Percentiles rank a stretch among this genome's conserved stretches.
These are phyloP conservation scores for Talaromyces marneffei DNA, from an alignment of 2,329 filamentous ascomycete species.

Conservation along the genomic window DNA sequence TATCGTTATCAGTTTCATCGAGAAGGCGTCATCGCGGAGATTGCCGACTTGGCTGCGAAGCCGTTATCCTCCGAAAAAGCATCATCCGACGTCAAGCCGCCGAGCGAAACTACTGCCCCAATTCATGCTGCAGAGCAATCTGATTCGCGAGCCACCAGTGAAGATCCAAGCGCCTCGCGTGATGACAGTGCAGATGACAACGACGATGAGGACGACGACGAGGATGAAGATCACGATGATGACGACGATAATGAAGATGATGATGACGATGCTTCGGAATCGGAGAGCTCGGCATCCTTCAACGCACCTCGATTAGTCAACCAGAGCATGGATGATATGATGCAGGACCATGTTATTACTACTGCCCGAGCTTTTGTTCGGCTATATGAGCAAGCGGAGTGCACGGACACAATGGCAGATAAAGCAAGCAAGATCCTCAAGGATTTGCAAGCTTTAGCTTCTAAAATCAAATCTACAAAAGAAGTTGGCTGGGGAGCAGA, in stretches of 20 bases:
- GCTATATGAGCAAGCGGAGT: constrained; percentile 70
- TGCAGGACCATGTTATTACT: constrained; percentile 67
- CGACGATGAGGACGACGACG: constrained; percentile 21
- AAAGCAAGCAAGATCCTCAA: constrained; percentile 72
- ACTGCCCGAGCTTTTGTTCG: constrained; percentile 80
- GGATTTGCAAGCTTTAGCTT: constrained; percentile 64
- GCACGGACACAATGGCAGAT: constrained; percentile 62
- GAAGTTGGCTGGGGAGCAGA: constrained; percentile 38
- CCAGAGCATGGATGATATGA: constrained; percentile 41
- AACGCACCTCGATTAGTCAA: constrained; percentile 36
- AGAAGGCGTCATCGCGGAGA: constrained; percentile 90
- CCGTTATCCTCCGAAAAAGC: constrained; percentile 25
- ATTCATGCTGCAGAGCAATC: constrained; percentile 15
- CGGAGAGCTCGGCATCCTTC: constrained; percentile 59
- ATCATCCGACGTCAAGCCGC: constrained; percentile 14
- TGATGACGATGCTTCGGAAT: constrained; percentile 54
- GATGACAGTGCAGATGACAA: constrained; percentile 29
- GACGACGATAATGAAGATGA: constrained; percentile 45
- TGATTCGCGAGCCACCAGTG: constrained; percentile 11
- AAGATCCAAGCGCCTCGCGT: constrained; percentile 10
- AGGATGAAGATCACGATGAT: constrained; percentile 25
- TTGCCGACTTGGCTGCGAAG: constrained; percentile 66
- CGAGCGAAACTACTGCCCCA: constrained; percentile 19
- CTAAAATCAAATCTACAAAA: constrained; percentile 68
- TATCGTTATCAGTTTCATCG: constrained; percentile 97